Conservation (phyloP, 2,329 filamentous ascomycete genomes). For the Corniculantispora saksenae region DNA sequence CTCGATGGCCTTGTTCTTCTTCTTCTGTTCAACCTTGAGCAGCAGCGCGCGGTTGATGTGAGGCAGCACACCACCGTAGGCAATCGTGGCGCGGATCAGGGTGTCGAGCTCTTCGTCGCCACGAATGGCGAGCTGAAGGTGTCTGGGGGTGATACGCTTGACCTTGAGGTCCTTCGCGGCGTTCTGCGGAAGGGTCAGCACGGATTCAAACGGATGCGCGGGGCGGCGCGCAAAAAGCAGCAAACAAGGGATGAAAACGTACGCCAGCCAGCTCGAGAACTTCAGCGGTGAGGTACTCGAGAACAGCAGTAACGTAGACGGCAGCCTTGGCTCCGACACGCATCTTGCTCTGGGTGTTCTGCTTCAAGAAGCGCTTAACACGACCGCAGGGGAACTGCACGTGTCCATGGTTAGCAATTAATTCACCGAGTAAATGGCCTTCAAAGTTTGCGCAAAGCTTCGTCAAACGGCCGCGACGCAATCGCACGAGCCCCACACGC, state of each 20-base stretch:
- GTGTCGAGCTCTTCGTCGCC: constrained; percentile 98
- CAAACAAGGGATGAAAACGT: constrained; percentile 41
- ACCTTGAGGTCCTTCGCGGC: constrained; percentile 99
- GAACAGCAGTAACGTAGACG: constrained; percentile 95
- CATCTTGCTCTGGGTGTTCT: constrained; percentile 99
- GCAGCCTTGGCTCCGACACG: constrained; percentile 98
- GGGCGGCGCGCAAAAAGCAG: constrained; percentile 14
- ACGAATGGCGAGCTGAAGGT: constrained; percentile 95
- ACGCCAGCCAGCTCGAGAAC: constrained; percentile 94
- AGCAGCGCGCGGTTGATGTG: constrained; percentile 98
- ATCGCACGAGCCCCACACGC: constrained; percentile 21
- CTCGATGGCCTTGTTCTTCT: constrained; percentile 67
- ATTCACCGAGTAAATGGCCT: background rate
- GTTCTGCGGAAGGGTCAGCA: constrained; percentile 58
- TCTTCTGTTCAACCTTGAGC: constrained; percentile 96
- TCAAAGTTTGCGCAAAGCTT: constrained; percentile 20
- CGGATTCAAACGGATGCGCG: constrained; percentile 19
- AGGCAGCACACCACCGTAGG: constrained; percentile 95
- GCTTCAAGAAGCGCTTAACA: constrained; percentile 99
- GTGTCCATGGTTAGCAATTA: constrained; percentile 26
- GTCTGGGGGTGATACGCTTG: constrained; percentile 98
- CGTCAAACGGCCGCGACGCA: constrained; percentile 20
- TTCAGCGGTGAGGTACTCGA: constrained; percentile 97
- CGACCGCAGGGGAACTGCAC: constrained; percentile 93
- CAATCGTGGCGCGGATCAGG: constrained; percentile 94